Base-by-base conservation (phyloP, 2,329 filamentous ascomycete genomes). In the Penicillium sp. region DNA sequence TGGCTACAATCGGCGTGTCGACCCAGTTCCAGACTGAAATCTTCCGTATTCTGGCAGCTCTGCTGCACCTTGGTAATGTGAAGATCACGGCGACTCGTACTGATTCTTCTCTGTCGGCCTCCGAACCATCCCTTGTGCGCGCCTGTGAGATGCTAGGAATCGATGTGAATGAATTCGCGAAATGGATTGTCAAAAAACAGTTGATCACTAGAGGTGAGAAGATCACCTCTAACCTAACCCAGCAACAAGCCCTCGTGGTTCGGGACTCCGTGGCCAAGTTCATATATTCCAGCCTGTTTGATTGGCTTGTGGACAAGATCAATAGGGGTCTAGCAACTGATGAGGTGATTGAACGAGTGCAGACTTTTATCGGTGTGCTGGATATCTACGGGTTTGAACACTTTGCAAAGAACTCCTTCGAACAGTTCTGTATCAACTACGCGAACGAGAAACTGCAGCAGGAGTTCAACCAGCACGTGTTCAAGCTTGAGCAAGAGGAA, bases 301-400 rank as follows among this genome's bases (percentile, higher is more conserved):
- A 99, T 79, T 99, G 94, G 94, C 83, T 99, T 23, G 94, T 99
- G n/a, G 92, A 97, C 67, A 90, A 89, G 56, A 97, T 96, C 78
- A 99, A 99, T 78, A 81, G 81, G 65, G 92, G 92, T 71, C 80
- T 99, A 65, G 94, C 94, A 12, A 92, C 92, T 1, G 89, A 96
- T 43, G 88, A 93, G 61, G 90, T 97, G 35, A 75, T 97, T 50
- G 86, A 82, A 66, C 85, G 90, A 40, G 91, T 96, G 54, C 84
- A 81, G 53, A 93, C 90, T 2, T 99, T 99, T 75, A 99, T 99
- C 67, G 94, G 94, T 74, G 94, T 99, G 46, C 84, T 99, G 61
- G 94, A 99, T 90, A 99, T 99, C 65, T 97, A 97, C 75, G 93
- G 93, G 61, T 99, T 99, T 70, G 94, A 99, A 75, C 94, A 97